Base-by-base conservation (phyloP, 129 eudicot genomes). In the Solidago caesia region DNA sequence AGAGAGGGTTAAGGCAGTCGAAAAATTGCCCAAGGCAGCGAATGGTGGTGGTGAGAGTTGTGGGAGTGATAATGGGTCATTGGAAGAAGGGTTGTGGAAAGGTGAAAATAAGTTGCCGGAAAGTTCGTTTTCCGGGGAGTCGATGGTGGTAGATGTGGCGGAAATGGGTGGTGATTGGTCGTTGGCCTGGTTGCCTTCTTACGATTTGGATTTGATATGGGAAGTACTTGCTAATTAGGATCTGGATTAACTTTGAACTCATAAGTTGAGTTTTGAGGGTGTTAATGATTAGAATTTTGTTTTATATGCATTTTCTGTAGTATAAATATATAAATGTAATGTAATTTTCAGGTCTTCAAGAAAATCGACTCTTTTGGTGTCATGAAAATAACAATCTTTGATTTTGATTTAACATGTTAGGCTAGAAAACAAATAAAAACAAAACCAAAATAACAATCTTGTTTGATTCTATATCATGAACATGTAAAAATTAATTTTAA, bases 131-230 rank as follows among this genome's bases (percentile, higher is more conserved):
- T 80, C 82, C 49, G 79, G 73, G 12, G 74, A 80, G 64, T 26
- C 33, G 59, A 68, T 62, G 59, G 73, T 42, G 71, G 66, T 45
- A 8, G 80, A 65, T 56, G 84, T 49, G 64, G 72, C 73, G 51
- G 88, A 83, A 71, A 67, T 65, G 16, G 39, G 15, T 8, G 92
- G 80, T 42, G 90, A 67, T 33, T 88, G 92, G 80, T 80, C 89
- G 11, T 81, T 92, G 10, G 91, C 85, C 26, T 64, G 83, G 33
- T 82, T 92, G 85, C 89, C 97, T 14, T 92, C 97, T 12, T 85
- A 77, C 70, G 96, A 90, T 70, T 79, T 91, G 4, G 96, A 90
- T 76, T 82, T 84, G 71, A 90, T 90, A 7, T 90, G 96, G 96
- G 87, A 85, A 63, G 89, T 90, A 45, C 90, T 90, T 55, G 89